Evolutionary conservation across 2,329 filamentous ascomycete genomes (phyloP).

Genomic region (Claviceps quebecensis): DNA sequence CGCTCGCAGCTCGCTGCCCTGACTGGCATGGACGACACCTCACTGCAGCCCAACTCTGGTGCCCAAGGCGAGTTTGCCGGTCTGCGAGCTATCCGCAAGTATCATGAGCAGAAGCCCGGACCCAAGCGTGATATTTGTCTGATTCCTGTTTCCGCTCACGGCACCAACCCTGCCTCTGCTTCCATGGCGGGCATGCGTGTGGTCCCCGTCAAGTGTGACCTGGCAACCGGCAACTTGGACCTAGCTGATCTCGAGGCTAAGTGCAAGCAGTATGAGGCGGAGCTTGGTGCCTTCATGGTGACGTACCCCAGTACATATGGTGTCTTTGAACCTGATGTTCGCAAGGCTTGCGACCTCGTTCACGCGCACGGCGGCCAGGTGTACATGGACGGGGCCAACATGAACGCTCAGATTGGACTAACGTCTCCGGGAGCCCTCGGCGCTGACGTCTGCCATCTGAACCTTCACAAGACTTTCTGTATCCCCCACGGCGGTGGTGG

Average conservation of each 20-base stretch:
- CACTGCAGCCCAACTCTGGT: conserved; percentile 87
- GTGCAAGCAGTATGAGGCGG: conserved; percentile 73
- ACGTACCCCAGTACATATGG: conserved; percentile 94
- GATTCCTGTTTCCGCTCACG: conserved; percentile 89
- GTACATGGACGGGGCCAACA: conserved; percentile 98
- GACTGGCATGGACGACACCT: conserved; percentile 81
- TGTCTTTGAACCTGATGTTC: conserved; percentile 83
- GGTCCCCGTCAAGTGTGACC: conserved; percentile 81
- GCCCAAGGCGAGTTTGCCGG: conserved; percentile 93
- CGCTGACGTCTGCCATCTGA: conserved; percentile 91
- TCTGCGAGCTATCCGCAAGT: conserved; percentile 75
- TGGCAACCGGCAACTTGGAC: conserved; percentile 77
- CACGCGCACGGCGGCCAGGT: conserved; percentile 84
- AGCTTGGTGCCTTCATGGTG: conserved; percentile 88
- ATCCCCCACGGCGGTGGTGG: conserved; percentile 93
- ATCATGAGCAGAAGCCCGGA: conserved; percentile 52
- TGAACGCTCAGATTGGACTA: conserved; percentile 94
- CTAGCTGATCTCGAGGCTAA: conserved; percentile 74
- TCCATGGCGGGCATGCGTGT: conserved; percentile 95
- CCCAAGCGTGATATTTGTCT: conserved; percentile 80
- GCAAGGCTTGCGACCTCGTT: conserved; percentile 71
- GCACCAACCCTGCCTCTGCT: conserved; percentile 88
- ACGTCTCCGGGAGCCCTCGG: conserved; percentile 92
- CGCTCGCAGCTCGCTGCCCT: conserved; percentile 64
- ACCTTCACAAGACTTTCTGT: conserved; percentile 97